Evolutionary conservation across 306 rosid species (phyloP).

Genomic region (Fragaria nilgerrensis): DNA sequence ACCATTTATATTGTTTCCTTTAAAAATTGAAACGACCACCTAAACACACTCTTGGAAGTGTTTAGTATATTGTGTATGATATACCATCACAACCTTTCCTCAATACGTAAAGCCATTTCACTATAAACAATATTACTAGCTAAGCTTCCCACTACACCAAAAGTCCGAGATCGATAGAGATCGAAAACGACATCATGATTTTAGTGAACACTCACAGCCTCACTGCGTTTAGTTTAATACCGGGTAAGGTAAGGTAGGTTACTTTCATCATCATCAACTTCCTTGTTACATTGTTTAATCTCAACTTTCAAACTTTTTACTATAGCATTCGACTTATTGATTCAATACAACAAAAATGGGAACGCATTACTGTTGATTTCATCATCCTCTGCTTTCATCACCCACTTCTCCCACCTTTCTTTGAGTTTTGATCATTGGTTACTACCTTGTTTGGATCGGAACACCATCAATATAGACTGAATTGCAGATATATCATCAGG

Average conservation of each 20-base stretch:
- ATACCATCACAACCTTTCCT: constrained; percentile 2
- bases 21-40: too few relatives aligned
- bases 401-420: constrained; percentile 11
- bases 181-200: constrained; percentile 7
- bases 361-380: constrained; percentile 11
- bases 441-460: neutral
- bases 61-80: neutral
- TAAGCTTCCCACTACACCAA: constrained; percentile 20
- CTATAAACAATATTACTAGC: neutral
- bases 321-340: neutral
- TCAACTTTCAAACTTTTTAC: constrained; percentile 1
- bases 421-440: neutral
- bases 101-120: constrained; percentile 1
- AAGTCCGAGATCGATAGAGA: neutral
- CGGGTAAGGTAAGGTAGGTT: neutral
- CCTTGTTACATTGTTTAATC: neutral
- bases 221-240: neutral
- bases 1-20: neutral
- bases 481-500: neutral
- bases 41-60: neutral
- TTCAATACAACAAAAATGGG: neutral
- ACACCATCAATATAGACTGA: neutral
- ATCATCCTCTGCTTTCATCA: constrained; percentile 2
- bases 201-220: neutral
- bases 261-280: constrained; percentile 5